Evolutionary conservation across 73 alveolate genomes (phyloP).

Genomic region (Paramecium tetraurelia): DNA sequence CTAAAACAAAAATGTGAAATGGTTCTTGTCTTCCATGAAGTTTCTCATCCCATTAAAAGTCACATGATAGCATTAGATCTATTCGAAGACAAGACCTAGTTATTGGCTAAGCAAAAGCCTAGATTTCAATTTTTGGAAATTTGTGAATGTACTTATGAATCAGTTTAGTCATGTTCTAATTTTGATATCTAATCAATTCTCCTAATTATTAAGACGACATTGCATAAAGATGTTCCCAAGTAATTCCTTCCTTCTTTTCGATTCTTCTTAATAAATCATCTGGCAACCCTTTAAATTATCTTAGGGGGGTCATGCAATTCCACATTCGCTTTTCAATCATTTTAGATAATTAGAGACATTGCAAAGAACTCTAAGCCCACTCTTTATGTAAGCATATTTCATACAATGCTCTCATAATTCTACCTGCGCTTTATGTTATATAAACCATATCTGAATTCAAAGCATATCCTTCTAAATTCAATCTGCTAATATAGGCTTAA

Average conservation of each 20-base stretch:
- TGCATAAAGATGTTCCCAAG: constrained; percentile 59
- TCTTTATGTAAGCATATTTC: constrained; percentile 95
- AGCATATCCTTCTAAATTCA: constrained; percentile 98
- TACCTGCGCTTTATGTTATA: constrained; percentile 98
- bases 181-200: constrained; percentile 70
- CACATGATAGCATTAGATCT: constrained; percentile 89
- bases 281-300: constrained; percentile 93
- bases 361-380: constrained; percentile 88
- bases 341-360: constrained; percentile 63
- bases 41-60: constrained; percentile 97
- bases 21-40: constrained; percentile 96
- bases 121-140: constrained; percentile 96
- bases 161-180: constrained; percentile 68
- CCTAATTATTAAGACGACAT: constrained; percentile 65
- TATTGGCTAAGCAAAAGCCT: constrained; percentile 97
- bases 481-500: constrained; percentile 94
- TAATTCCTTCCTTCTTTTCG: constrained; percentile 74
- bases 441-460: constrained; percentile 98
- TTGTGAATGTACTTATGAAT: constrained; percentile 93
- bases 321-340: constrained; percentile 99
- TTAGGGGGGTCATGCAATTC: constrained; percentile 99
- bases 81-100: constrained; percentile 94
- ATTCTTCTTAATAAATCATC: constrained; percentile 87
- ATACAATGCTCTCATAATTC: constrained; percentile 98
- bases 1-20: constrained; percentile 97